Conservation (phyloP, 352 stramenopile genomes). For the Globisporangium cederbergense region DNA sequence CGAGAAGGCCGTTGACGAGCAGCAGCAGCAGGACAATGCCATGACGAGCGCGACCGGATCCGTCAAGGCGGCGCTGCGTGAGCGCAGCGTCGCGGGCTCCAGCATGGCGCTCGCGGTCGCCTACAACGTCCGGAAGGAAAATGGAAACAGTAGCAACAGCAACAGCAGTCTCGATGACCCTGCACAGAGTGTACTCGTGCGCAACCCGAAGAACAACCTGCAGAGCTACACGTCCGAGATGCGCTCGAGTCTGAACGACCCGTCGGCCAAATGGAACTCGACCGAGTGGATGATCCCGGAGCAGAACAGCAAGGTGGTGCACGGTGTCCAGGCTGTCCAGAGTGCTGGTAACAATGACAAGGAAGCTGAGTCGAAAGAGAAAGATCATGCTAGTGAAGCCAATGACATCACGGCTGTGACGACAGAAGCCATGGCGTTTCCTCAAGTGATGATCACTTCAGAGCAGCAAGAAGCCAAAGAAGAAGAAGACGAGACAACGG, state of each 20-base stretch:
- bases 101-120: slow-evolving; percentile 62
- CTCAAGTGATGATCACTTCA: neutral
- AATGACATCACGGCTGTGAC: neutral
- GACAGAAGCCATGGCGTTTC: neutral
- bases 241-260: slow-evolving; percentile 9
- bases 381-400: neutral
- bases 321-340: slow-evolving; percentile 3
- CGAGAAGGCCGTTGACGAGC: slow-evolving; percentile 30
- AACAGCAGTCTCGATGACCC: neutral
- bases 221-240: slow-evolving; percentile 17
- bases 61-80: slow-evolving; percentile 24
- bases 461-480: neutral
- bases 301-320: neutral
- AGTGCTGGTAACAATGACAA: neutral
- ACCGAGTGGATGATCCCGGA: slow-evolving; percentile 10
- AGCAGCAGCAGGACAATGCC: slow-evolving; percentile 20
- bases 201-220: slow-evolving; percentile 14
- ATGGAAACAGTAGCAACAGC: neutral
- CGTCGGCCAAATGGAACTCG: slow-evolving; percentile 10
- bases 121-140: slow-evolving; percentile 31
- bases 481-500: neutral
- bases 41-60: slow-evolving; percentile 20
- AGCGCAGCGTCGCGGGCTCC: slow-evolving; percentile 37
- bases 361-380: neutral
- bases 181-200: slow-evolving; percentile 10